Evolutionary conservation across 768 basidiomycete species (phyloP), one percentile per base, ranked within the genome.

Genomic region (Boletus barrowsii): DNA sequence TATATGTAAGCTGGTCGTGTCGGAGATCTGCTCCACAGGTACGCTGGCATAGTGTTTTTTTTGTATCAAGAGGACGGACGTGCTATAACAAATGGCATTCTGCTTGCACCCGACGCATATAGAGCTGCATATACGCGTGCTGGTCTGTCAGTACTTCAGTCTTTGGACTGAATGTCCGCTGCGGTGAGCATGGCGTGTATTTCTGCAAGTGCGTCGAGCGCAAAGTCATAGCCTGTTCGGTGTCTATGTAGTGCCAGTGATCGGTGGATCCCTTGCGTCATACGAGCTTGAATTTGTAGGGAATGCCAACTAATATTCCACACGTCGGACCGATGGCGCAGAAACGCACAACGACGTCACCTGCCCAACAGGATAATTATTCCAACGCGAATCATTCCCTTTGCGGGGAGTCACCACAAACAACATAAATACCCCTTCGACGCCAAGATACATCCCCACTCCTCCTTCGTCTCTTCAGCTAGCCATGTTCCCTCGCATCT

Each of bases 361-460:
- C 33, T 30, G 22, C 9, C 11, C 32, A 46, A 30, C 13, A 44
- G 57, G 20, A 49, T 4, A 15, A 30, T 39, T 42, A 36, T 41
- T 14, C 39, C 42, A 33, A 51, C 17, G 47, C 49, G 37, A 35
- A 40, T 51, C 42, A 53, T 47, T 58, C 47, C 56, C 60, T 65
- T 65, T 59, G 55, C 45, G 22, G 36, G 26, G 26, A 22, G 18
- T 32, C n/a, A 10, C 29, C 47, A 8, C 47, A 33, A 44, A 59
- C 51, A 13, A 49, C 58, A 62, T 66, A 67, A 66, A 66, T 67
- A 64, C 63, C 18, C 52, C 33, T n/a, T 24, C 33, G 11, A n/a
- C 36, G 20, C 51, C 15, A 29, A 33, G 39, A 17, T 26, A 3
- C 36, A 44, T 43, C 26, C 43, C 32, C 18, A 13, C n/a, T 9